phyloP scores from a whole-genome alignment of 1,139 yeast genomes.

The Pichia cactophila region DNA sequence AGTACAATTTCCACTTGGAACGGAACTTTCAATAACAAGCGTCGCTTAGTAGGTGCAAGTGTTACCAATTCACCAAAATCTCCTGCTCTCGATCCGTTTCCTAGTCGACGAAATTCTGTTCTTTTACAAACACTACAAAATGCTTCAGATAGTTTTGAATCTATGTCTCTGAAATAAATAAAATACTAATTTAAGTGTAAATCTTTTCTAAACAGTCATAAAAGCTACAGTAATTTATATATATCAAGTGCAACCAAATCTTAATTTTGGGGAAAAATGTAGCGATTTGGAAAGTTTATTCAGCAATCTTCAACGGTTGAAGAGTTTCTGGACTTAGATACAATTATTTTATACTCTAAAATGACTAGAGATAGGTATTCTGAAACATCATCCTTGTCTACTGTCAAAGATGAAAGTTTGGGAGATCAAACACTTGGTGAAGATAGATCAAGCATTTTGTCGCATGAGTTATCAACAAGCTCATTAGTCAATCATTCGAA shows the following conservation, averaged over 20 bases:
- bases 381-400: not conserved
- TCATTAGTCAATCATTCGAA: not conserved
- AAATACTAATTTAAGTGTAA: not conserved
- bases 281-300: not conserved
- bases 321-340: too few species aligned
- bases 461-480: conserved; percentile 2
- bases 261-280: not conserved
- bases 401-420: not conserved
- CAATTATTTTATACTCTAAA: too few species aligned
- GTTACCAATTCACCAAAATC: conserved; percentile 15
- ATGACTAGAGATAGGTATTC: not conserved
- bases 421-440: not conserved
- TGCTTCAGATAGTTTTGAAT: conserved; percentile 20
- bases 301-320: too few species aligned
- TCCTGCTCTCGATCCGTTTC: conserved; percentile 16
- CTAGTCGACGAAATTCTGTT: conserved; percentile 18
- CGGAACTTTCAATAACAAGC: conserved; percentile 12
- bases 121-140: conserved; percentile 15
- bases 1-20: conserved; percentile 5
- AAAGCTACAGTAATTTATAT: not conserved
- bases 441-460: not conserved
- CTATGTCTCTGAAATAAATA: conserved; percentile 15
- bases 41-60: conserved; percentile 20
- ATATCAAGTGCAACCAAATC: too few species aligned
- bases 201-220: not conserved